These are phyloP conservation scores for Lachnellula arida DNA, from an alignment of 2,329 filamentous ascomycete genomes.

Conservation along the genomic window DNA sequence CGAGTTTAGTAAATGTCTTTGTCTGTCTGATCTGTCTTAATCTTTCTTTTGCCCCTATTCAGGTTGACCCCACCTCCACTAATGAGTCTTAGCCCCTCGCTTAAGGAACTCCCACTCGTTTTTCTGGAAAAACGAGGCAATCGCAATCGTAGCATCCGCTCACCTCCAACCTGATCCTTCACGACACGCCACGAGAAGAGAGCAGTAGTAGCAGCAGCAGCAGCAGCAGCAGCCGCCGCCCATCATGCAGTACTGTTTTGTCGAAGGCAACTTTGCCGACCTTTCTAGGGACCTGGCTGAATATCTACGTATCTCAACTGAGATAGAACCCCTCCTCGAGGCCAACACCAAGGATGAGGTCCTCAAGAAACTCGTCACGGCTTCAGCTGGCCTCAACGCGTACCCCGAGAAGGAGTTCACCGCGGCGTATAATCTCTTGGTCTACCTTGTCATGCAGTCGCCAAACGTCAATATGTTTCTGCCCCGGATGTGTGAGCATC, in stretches of 20 bases:
- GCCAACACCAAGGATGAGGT: conserved; percentile 74
- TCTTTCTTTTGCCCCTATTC: too few relatives aligned
- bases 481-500: conserved; percentile 81
- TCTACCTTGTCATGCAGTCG: conserved; percentile 86
- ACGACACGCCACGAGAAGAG: conserved; percentile 19
- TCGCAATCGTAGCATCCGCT: too few relatives aligned
- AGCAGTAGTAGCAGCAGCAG: too few relatives aligned
- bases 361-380: conserved; percentile 82
- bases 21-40: too few relatives aligned
- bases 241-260: conserved; percentile 50
- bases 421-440: conserved; percentile 91
- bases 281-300: conserved; percentile 91
- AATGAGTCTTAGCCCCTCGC: too few relatives aligned
- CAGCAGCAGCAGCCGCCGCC: not conserved
- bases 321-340: conserved; percentile 68
- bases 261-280: conserved; percentile 93
- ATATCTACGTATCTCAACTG: conserved; percentile 73
- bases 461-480: conserved; percentile 82
- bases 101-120: too few relatives aligned
- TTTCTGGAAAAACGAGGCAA: too few relatives aligned
- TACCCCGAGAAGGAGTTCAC: conserved; percentile 96
- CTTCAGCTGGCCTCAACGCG: conserved; percentile 70
- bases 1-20: not conserved
- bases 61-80: too few relatives aligned
- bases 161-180: not conserved